These are phyloP conservation scores for Huiozyma sinensis DNA, from an alignment of 805 yeast species.

Conservation along the genomic window DNA sequence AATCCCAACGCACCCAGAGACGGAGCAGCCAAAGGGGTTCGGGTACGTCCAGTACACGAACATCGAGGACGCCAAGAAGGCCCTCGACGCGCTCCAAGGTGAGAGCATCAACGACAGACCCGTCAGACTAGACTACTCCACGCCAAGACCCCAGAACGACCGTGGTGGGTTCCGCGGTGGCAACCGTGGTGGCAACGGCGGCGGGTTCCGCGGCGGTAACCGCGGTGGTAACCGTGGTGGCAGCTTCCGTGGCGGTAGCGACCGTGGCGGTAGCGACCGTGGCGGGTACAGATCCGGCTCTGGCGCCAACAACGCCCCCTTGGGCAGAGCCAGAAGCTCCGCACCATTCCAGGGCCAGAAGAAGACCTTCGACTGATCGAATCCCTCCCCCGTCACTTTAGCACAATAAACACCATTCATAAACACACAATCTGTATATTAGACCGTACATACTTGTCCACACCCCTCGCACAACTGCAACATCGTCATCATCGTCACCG, in stretches of 20 bases:
- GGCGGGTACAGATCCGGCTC: slow-evolving; percentile 32
- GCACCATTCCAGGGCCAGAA: slow-evolving; percentile 75
- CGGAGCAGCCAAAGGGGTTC: slow-evolving; percentile 98
- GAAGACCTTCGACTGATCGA: slow-evolving; percentile 61
- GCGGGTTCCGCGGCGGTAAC: slow-evolving; percentile 29
- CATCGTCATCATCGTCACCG: too few relatives aligned
- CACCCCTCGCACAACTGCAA: too few relatives aligned
- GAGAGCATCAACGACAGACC: slow-evolving; percentile 84
- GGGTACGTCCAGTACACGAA: slow-evolving; percentile 90
- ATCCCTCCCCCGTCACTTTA: not conserved
- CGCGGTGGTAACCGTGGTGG: slow-evolving; percentile 34
- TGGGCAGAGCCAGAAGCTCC: slow-evolving; percentile 30
- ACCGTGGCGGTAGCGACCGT: slow-evolving; percentile 27
- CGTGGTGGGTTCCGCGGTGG: slow-evolving; percentile 34
- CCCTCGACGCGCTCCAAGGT: slow-evolving; percentile 81
- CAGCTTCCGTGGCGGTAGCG: slow-evolving; percentile 28
- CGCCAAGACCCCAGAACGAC: slow-evolving; percentile 63
- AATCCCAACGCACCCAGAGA: slow-evolving; percentile 96
- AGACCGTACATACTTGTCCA: not conserved
- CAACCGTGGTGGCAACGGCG: slow-evolving; percentile 17
- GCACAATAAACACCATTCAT: not conserved
- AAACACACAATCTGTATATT: not conserved
- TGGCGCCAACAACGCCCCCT: slow-evolving; percentile 59
- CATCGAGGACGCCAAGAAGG: slow-evolving; percentile 83
- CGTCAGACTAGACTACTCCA: slow-evolving; percentile 87